phyloP scores from a whole-genome alignment of 1,284 basidiomycete species.

The Sanghuangporus baumii region DNA sequence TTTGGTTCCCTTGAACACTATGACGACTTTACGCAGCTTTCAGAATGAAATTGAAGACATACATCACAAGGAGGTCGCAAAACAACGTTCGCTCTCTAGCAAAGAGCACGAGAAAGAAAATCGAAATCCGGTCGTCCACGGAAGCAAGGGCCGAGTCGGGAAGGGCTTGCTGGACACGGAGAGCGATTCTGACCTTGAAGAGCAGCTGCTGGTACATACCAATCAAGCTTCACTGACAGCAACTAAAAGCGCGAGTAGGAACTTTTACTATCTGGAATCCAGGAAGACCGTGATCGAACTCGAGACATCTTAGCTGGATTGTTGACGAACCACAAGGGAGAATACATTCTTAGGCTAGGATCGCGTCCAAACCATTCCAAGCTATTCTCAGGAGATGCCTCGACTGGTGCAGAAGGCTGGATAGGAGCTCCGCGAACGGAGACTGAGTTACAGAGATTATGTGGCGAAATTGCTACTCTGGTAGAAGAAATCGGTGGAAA shows the following conservation, averaged over 20 bases:
- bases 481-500: conserved; percentile 74
- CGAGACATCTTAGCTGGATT: conserved; percentile 60
- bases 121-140: conserved; percentile 28
- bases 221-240: neutral
- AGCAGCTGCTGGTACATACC: conserved; percentile 51
- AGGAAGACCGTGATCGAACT: conserved; percentile 44
- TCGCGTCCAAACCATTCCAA: conserved; percentile 47
- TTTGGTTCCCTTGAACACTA: conserved; percentile 23
- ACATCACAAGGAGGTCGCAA: conserved; percentile 54
- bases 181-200: conserved; percentile 41
- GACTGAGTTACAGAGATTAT: conserved; percentile 47
- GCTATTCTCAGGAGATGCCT: conserved; percentile 49
- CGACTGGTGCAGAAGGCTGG: conserved; percentile 38
- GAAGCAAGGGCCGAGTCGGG: conserved; percentile 17
- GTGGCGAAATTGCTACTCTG: conserved; percentile 35
- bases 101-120: conserved; percentile 33
- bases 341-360: conserved; percentile 69
- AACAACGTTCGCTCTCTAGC: conserved; percentile 39
- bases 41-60: conserved; percentile 74
- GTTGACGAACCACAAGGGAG: conserved; percentile 59
- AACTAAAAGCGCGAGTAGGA: conserved; percentile 6
- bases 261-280: conserved; percentile 37
- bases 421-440: conserved; percentile 43
- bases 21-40: conserved; percentile 64
- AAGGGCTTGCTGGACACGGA: neutral